Base-by-base conservation (phyloP, 208 protist species). In the Endotrypanum monterogeii region DNA sequence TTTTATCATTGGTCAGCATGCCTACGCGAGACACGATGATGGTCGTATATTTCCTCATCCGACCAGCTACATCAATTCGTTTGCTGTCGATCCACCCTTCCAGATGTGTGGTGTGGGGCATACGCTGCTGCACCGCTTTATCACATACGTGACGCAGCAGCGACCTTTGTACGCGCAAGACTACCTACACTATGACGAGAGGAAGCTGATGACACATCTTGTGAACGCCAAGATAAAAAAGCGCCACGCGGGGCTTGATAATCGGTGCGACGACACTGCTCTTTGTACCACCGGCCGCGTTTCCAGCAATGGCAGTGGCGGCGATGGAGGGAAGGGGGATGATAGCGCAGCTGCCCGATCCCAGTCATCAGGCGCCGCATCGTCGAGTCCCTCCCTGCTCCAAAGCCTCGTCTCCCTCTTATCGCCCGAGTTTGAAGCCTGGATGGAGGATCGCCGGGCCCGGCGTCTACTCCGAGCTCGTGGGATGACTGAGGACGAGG, bases 1-100 rank as follows among this genome's bases (percentile, higher is more conserved):
- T 14, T 88, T 94, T 65, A 80, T 88, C 39, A 73, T 91, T 46
- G 88, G 87, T 1, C 73, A 85, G 58, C 37, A 93, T 28, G 89
- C 63, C 51, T 89, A 93, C 76, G 86, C 78, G 9, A 65, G 58
- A 32, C 70, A 82, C 39, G 69, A 69, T n/a, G 58, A 68, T 25
- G 86, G 80, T 12, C 35, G 56, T n/a, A 71, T 97, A n/a, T 67
- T 85, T 55, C 78, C 82, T 3, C 90, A 90, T 44, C 93, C 93
- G 35, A 91, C 83, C 1, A 73, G 79, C 37, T 97, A 97, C 79
- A 75, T 97, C 32, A 81, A 85, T 41, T 88, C 82, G 52, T 83
- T 97, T 52, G 89, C 85, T 0, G 89, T 97, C 14, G 74, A 87
- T 28, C 75, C 76, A 23, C 52, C 60, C 14, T 61, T 94, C 61